Base-by-base conservation (phyloP, 139 green algal genomes). In the Micromonas pusilla region DNA sequence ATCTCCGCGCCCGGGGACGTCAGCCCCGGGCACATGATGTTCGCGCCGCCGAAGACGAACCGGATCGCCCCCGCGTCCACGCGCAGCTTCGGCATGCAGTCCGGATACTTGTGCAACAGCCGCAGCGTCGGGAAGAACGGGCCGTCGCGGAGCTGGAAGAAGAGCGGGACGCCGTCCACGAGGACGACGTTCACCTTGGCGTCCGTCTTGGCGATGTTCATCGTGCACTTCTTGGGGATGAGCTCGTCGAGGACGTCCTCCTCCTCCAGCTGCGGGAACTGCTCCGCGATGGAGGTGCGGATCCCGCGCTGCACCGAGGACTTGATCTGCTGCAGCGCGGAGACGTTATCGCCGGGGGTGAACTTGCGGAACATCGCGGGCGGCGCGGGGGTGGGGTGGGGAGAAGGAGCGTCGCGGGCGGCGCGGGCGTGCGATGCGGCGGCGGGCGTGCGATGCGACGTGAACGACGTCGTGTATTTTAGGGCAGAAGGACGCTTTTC, bases 1-100 rank as follows among this genome's bases (percentile, higher is more conserved):
- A 99, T 94, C 3, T 86, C 93, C 28, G 93, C 95, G 0, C 93
- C 95, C 4, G 91, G 85, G 13, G 89, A 94, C 3, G 95, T 99
- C 16, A 99, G 89, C 0, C 95, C 95, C 2, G 94, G 95, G 81
- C 94, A 98, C 95, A 99, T 99, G 82, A 99, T 98, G 86, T 99
- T 95, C 21, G 95, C 94, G 2, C 95, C 95, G 4, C 88, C 92
- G 52, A 99, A 85, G 52, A 99, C 95, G 86, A 98, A 99, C 86
- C 97, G 98, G 79, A 99, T 99, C 45, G 95, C 95, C 0, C 95
- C 95, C 39, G 85, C 84, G 81, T 98, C 95, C 2, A 89, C 89
- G n/a, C 94, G 81, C 54, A 98, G 79, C 71, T 88, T 88, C 2
- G 81, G 83, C 91, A 96, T 96, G 79, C 95, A 92, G 33, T 92